A percentile compares a stretch with the other conserved stretches of the same genome.
Evolutionary conservation across 441 rosid genomes (phyloP).

Genomic region (Pelargonium myrrhifolium): DNA sequence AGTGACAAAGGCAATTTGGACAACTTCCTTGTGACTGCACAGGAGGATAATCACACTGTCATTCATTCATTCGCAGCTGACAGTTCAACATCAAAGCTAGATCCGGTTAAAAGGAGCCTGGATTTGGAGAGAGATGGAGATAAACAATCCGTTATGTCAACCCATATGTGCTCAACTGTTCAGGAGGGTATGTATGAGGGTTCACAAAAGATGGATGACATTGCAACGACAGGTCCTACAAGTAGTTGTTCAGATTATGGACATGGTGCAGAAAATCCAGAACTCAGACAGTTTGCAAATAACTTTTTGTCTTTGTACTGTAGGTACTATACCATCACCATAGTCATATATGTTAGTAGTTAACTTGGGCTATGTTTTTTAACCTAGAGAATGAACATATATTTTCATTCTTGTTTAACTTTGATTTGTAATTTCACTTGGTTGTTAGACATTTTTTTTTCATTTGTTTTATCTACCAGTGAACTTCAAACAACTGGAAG

Average conservation of each 20-base stretch:
- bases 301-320: constrained; percentile 84
- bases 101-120: constrained; percentile 41
- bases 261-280: constrained; percentile 33
- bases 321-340: constrained; percentile 42
- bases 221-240: constrained; percentile 24
- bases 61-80: constrained; percentile 17
- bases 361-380: background rate
- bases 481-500: constrained; percentile 48
- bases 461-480: constrained; percentile 26
- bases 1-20: constrained; percentile 64
- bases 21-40: constrained; percentile 48
- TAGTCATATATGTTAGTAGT: background rate
- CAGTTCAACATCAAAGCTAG: constrained; percentile 27
- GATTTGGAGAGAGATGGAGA: constrained; percentile 33
- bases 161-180: constrained; percentile 20
- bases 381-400: background rate
- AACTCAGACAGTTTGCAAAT: constrained; percentile 61
- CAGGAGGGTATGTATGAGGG: constrained; percentile 28
- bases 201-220: constrained; percentile 29
- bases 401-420: background rate
- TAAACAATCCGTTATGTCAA: constrained; percentile 20
- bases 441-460: background rate
- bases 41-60: constrained; percentile 25
- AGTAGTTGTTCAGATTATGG: constrained; percentile 25
- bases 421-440: too few relatives aligned